phyloP scores from a whole-genome alignment of 768 basidiomycete genomes.

The Dentipellis fragilis region DNA sequence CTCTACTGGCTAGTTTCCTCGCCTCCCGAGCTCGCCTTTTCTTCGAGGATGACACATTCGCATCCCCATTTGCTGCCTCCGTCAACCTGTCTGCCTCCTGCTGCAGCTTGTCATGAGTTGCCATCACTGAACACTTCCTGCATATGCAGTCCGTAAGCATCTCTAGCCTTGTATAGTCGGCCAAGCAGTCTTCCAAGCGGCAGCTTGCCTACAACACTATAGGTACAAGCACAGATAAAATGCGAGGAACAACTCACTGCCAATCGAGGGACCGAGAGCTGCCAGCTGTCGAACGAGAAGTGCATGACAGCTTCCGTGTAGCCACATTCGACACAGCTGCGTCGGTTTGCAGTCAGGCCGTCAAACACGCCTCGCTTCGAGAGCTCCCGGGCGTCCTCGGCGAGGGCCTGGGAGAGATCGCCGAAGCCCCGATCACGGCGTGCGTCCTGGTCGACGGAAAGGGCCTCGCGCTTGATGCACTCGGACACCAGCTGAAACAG shows the following conservation, averaged over 20 bases:
- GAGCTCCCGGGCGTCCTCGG: conserved; percentile 24
- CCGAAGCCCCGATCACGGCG: conserved; percentile 64
- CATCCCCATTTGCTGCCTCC: conserved; percentile 19
- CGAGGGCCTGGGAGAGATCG: conserved; percentile 28
- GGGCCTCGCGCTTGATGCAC: conserved; percentile 78
- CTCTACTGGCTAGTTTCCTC: conserved; percentile 47
- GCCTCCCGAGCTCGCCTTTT: conserved; percentile 70
- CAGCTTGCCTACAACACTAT: conserved; percentile 42
- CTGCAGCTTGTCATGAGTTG: conserved; percentile 58
- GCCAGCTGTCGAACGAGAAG: conserved; percentile 81
- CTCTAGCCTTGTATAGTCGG: conserved; percentile 85
- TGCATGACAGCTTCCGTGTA: conserved; percentile 94
- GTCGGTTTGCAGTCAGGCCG: conserved; percentile 80
- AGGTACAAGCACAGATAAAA: conserved; percentile 6
- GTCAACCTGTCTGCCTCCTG: conserved; percentile 53
- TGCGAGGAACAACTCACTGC: conserved; percentile 32
- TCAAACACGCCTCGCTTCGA: conserved; percentile 74
- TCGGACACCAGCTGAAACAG: conserved; percentile 92
- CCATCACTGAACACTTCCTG: conserved; percentile 78
- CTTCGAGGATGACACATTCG: conserved; percentile 53
- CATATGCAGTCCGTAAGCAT: conserved; percentile 87
- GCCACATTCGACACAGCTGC: conserved; percentile 82
- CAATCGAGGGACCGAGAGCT: conserved; percentile 60
- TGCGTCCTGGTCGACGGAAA: conserved; percentile 61
- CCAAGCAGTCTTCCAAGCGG: conserved; percentile 72